Evolutionary conservation across 2,329 filamentous ascomycete species (phyloP).

Genomic region (Beauveria sp.): DNA sequence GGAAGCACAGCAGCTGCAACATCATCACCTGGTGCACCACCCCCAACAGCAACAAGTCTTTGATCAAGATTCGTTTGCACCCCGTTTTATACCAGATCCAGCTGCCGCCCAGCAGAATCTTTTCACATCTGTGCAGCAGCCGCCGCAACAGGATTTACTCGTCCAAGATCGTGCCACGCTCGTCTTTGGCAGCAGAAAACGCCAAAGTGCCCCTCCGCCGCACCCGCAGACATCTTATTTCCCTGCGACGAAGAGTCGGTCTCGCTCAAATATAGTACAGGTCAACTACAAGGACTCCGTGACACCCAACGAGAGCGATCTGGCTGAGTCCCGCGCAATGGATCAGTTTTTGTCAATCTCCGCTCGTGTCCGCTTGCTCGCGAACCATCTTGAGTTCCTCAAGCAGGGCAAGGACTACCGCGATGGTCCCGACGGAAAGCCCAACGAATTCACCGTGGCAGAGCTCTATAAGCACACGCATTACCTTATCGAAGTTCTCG

Average conservation of each 20-base stretch:
- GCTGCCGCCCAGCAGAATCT: background rate
- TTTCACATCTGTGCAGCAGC: constrained; percentile 1
- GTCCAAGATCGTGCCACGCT: background rate
- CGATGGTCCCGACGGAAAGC: constrained; percentile 18
- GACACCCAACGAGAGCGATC: constrained; percentile 12
- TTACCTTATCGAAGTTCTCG: constrained; percentile 11
- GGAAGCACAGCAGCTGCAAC: background rate
- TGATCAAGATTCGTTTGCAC: background rate
- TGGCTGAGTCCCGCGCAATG: constrained; percentile 25
- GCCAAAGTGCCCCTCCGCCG: background rate
- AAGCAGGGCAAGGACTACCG: constrained; percentile 14
- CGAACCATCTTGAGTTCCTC: constrained; percentile 23
- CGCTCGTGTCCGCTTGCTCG: constrained; percentile 30
- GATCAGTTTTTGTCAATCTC: constrained; percentile 32
- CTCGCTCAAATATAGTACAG: background rate
- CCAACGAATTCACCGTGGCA: constrained; percentile 30
- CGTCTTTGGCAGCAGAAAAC: background rate
- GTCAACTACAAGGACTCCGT: background rate
- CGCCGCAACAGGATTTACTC: background rate
- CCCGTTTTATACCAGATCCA: constrained; percentile 1
- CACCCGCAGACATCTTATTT: background rate
- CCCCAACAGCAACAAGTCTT: background rate
- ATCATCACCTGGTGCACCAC: background rate
- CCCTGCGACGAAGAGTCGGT: background rate
- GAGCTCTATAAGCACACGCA: constrained; percentile 34